Evolutionary conservation across 2,329 filamentous ascomycete genomes (phyloP).

Genomic region (Coniella vitis): DNA sequence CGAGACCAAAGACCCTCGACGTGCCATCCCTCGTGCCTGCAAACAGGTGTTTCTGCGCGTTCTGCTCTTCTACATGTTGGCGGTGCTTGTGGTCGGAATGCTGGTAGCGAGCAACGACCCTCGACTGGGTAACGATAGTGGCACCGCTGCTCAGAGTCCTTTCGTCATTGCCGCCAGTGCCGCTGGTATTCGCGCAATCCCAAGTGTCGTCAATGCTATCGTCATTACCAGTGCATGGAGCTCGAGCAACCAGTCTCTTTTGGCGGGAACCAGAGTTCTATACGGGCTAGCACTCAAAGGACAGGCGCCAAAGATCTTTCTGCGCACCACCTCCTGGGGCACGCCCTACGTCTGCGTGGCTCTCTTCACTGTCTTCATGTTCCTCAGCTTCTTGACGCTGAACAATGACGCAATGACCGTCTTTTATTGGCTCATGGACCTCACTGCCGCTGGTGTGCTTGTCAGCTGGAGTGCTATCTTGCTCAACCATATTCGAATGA

Average conservation of each 20-base stretch:
- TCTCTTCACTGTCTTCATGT: constrained; percentile 47
- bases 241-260: constrained; percentile 59
- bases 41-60: constrained; percentile 49
- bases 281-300: constrained; percentile 53
- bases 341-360: constrained; percentile 52
- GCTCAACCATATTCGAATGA: constrained; percentile 52
- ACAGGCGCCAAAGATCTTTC: constrained; percentile 51
- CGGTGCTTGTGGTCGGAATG: constrained; percentile 51
- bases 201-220: constrained; percentile 69
- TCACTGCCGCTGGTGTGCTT: constrained; percentile 56
- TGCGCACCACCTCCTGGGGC: constrained; percentile 43
- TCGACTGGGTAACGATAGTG: constrained; percentile 37
- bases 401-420: constrained; percentile 53
- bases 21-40: constrained; percentile 41
- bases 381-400: constrained; percentile 52
- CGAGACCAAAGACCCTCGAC: constrained; percentile 45
- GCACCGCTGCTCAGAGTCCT: constrained; percentile 45
- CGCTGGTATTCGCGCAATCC: constrained; percentile 60
- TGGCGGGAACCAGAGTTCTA: constrained; percentile 51
- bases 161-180: constrained; percentile 67
- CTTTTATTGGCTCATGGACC: constrained; percentile 57
- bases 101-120: constrained; percentile 49
- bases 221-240: constrained; percentile 68
- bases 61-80: constrained; percentile 37
- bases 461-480: constrained; percentile 56